Conservation (phyloP, 1,284 basidiomycete species). For the Wolfiporia cocos region DNA sequence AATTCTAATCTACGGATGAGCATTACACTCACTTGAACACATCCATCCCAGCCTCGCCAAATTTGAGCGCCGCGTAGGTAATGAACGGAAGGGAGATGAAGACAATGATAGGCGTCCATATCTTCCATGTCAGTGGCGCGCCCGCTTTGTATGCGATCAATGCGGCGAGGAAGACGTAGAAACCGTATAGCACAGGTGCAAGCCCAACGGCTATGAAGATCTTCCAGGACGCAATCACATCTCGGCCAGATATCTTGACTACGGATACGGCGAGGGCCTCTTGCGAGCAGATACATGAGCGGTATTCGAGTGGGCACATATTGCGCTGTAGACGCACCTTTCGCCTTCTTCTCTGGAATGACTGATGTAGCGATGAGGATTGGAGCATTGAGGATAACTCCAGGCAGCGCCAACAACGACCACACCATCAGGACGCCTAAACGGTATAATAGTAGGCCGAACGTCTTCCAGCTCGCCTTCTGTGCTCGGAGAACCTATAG, state of each 20-base stretch:
- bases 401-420: slow-evolving; percentile 87
- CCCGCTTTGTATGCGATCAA: slow-evolving; percentile 69
- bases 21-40: slow-evolving; percentile 76
- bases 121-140: slow-evolving; percentile 56
- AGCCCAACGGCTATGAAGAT: slow-evolving; percentile 91
- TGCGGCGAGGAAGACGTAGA: slow-evolving; percentile 82
- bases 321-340: slow-evolving; percentile 56
- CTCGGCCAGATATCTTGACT: slow-evolving; percentile 93
- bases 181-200: slow-evolving; percentile 82
- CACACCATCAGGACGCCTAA: slow-evolving; percentile 78
- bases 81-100: slow-evolving; percentile 80
- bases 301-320: no score
- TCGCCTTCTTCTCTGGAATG: slow-evolving; percentile 87
- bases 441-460: slow-evolving; percentile 85
- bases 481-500: slow-evolving; percentile 75
- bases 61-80: slow-evolving; percentile 94
- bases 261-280: slow-evolving; percentile 96
- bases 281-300: slow-evolving; percentile 25
- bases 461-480: slow-evolving; percentile 82
- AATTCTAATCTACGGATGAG: slow-evolving; percentile 21
- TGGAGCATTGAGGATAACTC: slow-evolving; percentile 91
- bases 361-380: slow-evolving; percentile 93
- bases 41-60: slow-evolving; percentile 98
- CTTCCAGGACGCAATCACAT: slow-evolving; percentile 99
- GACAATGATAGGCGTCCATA: slow-evolving; percentile 80